A percentile compares a stretch with the other conserved stretches of the same genome.
phyloP scores from a whole-genome alignment of 441 rosid genomes.

The Pelargonium myrrhifolium region DNA sequence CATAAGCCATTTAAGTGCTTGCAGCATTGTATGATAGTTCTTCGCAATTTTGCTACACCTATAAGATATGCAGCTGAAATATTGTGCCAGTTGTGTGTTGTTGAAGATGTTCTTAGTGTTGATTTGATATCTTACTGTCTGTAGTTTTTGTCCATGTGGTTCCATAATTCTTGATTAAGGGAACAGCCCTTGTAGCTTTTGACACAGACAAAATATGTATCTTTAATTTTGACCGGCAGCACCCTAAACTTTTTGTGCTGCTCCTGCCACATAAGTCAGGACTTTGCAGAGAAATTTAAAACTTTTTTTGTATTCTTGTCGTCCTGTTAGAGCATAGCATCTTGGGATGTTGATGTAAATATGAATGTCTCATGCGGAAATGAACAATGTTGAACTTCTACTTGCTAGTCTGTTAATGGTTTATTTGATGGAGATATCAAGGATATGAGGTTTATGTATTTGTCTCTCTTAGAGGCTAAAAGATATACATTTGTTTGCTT shows the following conservation, averaged over 20 bases:
- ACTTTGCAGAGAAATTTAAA: constrained; percentile 7
- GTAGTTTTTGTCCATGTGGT: constrained; percentile 6
- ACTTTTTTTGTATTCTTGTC: constrained; percentile 15
- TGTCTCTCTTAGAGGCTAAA: background rate
- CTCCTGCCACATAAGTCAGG: constrained; percentile 13
- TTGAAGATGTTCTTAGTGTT: constrained; percentile 12
- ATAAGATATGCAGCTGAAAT: background rate
- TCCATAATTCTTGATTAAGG: constrained; percentile 23
- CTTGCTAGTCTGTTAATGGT: background rate
- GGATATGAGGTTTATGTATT: background rate
- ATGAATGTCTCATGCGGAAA: background rate
- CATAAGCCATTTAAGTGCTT: constrained; percentile 1
- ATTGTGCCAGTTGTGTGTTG: constrained; percentile 1
- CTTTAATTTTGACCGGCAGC: constrained; percentile 21
- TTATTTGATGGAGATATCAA: background rate
- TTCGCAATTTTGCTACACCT: background rate
- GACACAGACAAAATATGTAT: constrained; percentile 20
- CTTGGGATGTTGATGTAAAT: background rate
- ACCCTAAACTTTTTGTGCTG: constrained; percentile 13
- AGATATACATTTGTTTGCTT: background rate
- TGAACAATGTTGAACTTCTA: background rate
- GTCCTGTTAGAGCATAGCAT: constrained; percentile 6
- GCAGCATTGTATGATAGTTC: background rate
- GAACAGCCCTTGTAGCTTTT: constrained; percentile 17
- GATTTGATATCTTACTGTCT: background rate